phyloP scores from a whole-genome alignment of 106 monocot species.

The Dendrobium huoshanense region DNA sequence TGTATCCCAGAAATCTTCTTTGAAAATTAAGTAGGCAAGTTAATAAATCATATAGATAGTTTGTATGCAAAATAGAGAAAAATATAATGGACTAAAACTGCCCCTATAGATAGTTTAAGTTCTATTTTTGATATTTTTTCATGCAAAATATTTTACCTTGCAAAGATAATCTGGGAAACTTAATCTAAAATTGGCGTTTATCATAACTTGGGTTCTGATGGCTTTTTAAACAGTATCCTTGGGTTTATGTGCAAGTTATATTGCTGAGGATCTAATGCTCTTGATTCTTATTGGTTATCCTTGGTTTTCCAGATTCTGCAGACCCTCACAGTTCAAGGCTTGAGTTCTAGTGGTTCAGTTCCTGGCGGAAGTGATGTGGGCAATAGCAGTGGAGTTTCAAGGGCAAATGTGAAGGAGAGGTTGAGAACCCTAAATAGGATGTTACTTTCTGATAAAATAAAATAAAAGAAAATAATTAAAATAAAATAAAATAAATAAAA shows the following conservation, averaged over 20 bases:
- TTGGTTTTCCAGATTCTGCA: constrained; percentile 30
- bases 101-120: too few species aligned
- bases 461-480: too few species aligned
- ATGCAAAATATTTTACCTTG: neutral
- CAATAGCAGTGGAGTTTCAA: constrained; percentile 51
- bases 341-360: constrained; percentile 14
- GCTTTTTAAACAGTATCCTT: neutral
- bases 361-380: constrained; percentile 16
- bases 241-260: neutral
- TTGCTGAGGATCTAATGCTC: neutral
- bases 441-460: too few species aligned
- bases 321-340: constrained; percentile 29
- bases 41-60: too few species aligned
- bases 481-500: too few species aligned
- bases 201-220: neutral
- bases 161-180: neutral
- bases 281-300: neutral
- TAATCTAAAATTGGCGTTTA: neutral
- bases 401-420: constrained; percentile 41
- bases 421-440: neutral
- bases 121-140: too few species aligned
- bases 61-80: too few species aligned
- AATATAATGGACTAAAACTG: too few species aligned
- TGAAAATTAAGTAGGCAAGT: too few species aligned
- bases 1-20: too few species aligned